Evolutionary conservation across 2,329 filamentous ascomycete genomes (phyloP).

Genomic region (Colletotrichum cereale): DNA sequence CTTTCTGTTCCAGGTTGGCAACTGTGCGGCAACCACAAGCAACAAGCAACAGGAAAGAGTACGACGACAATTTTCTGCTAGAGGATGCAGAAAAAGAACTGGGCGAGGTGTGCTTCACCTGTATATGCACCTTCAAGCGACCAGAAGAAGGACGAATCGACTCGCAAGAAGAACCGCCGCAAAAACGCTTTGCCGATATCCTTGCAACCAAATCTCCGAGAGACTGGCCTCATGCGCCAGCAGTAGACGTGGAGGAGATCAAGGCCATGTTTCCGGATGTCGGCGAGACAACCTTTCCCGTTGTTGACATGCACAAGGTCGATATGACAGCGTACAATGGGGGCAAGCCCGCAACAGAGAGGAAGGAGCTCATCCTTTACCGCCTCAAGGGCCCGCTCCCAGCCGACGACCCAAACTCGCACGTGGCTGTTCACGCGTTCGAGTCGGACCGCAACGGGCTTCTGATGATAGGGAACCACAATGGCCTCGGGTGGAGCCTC

Average conservation of each 20-base stretch:
- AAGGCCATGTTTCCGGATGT: slow-evolving; percentile 52
- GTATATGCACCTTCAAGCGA: slow-evolving; percentile 65
- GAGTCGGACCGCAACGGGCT: slow-evolving; percentile 67
- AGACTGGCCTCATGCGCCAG: slow-evolving; percentile 60
- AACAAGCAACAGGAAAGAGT: slow-evolving; percentile 16
- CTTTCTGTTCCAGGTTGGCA: slow-evolving; percentile 63
- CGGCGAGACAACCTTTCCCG: slow-evolving; percentile 60
- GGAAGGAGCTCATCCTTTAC: slow-evolving; percentile 64
- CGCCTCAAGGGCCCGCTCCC: slow-evolving; percentile 60
- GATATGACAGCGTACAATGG: slow-evolving; percentile 62
- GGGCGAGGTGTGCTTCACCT: slow-evolving; percentile 61
- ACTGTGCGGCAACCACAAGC: slow-evolving; percentile 53
- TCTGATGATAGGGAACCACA: slow-evolving; percentile 63
- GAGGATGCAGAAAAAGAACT: slow-evolving; percentile 56
- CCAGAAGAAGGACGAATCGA: slow-evolving; percentile 52
- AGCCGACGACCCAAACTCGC: slow-evolving; percentile 55
- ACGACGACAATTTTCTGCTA: slow-evolving; percentile 26
- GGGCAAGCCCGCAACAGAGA: slow-evolving; percentile 56
- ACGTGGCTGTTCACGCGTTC: slow-evolving; percentile 63
- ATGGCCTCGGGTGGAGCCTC: slow-evolving; percentile 59
- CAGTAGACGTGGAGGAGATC: slow-evolving; percentile 59
- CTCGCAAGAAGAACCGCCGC: slow-evolving; percentile 56
- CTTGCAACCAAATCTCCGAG: slow-evolving; percentile 52
- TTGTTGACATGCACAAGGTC: slow-evolving; percentile 67
- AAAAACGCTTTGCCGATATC: slow-evolving; percentile 57